Percentiles rank a stretch among this genome's conserved stretches.
These are phyloP conservation scores for Mortierella hygrophila DNA, from an alignment of 192 early-diverging fungal species.

Conservation along the genomic window DNA sequence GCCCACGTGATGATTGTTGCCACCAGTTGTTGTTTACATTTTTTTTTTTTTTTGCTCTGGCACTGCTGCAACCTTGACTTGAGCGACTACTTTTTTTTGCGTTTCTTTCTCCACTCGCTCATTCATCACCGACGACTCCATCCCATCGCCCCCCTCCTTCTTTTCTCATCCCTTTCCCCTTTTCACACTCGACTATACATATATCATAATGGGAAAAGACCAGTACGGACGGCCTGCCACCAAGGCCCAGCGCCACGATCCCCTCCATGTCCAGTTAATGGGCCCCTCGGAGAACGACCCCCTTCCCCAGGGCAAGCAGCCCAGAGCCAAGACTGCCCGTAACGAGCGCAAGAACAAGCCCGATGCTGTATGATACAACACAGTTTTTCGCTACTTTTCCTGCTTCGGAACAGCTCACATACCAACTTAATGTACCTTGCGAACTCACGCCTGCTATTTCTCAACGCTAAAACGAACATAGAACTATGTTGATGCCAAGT, in stretches of 20 bases:
- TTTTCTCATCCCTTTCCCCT: not conserved
- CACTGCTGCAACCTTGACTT: not conserved
- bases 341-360: conserved; percentile 71
- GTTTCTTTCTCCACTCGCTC: not conserved
- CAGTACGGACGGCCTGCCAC: conserved; percentile 35
- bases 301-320: conserved; percentile 59
- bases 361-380: conserved; percentile 56
- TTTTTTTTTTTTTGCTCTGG: not conserved
- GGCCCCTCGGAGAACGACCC: conserved; percentile 70
- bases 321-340: conserved; percentile 68
- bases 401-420: not conserved
- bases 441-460: not conserved
- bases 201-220: conserved; percentile 67
- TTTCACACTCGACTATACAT: not conserved
- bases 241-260: conserved; percentile 79
- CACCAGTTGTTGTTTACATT: conserved; percentile 3
- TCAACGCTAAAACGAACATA: conserved; percentile 21
- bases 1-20: not conserved
- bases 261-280: conserved; percentile 84
- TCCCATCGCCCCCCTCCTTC: not conserved
- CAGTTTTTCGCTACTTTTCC: not conserved
- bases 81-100: not conserved
- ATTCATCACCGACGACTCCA: not conserved
- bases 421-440: not conserved
- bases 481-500: conserved; percentile 89